Evolutionary conservation across 257 asterid species (phyloP).

Genomic region (Dorcoceras hygrometricum): DNA sequence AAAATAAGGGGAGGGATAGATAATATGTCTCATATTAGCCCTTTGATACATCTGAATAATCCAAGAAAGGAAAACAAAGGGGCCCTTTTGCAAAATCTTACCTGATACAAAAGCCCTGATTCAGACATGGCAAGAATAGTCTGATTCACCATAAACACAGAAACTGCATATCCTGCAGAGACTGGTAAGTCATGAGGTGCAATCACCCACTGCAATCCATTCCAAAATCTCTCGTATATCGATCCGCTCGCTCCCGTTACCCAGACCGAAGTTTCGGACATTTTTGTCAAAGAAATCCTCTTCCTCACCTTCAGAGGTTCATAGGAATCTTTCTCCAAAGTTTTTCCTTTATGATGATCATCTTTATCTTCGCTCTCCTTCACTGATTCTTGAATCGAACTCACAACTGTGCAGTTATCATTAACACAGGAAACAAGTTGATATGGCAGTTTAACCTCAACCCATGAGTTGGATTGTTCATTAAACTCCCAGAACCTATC

Average conservation of each 20-base stretch:
- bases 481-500: constrained; percentile 67
- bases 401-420: constrained; percentile 47
- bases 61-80: not conserved
- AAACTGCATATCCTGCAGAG: constrained; percentile 55
- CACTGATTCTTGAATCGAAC: constrained; percentile 30
- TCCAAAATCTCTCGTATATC: constrained; percentile 86
- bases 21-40: not conserved
- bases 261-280: constrained; percentile 86
- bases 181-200: constrained; percentile 76
- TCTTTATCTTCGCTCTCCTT: constrained; percentile 19
- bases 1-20: not conserved
- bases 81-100: constrained; percentile 16
- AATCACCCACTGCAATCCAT: constrained; percentile 85
- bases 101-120: constrained; percentile 64
- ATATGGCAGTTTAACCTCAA: constrained; percentile 59
- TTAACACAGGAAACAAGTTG: constrained; percentile 59
- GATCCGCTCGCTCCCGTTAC: constrained; percentile 82
- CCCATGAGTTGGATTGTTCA: constrained; percentile 62
- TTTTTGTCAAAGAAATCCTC: constrained; percentile 59
- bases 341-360: not conserved
- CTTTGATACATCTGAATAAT: not conserved
- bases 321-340: not conserved
- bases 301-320: constrained; percentile 40
- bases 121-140: constrained; percentile 73
- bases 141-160: constrained; percentile 66